These are phyloP conservation scores for Astrephomene gubernaculifera DNA, from an alignment of 139 green algal species.

Conservation along the genomic window DNA sequence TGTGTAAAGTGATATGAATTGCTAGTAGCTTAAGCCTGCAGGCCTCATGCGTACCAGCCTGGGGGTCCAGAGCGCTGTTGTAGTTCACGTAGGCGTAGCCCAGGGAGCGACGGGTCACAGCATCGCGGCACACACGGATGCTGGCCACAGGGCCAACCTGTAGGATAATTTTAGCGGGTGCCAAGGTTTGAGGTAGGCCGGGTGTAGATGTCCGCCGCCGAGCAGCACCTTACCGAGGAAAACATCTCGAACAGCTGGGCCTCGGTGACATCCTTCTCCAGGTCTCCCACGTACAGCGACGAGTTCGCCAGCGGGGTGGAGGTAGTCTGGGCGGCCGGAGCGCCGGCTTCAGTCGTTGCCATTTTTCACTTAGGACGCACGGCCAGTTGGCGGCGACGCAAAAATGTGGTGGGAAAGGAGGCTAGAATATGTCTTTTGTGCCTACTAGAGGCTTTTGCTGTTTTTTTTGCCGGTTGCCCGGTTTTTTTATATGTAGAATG, in stretches of 20 bases:
- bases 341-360: slow-evolving; percentile 36
- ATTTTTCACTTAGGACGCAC: slow-evolving; percentile 28
- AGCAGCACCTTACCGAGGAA: slow-evolving; percentile 73
- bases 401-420: slow-evolving; percentile 4
- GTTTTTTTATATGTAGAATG: slow-evolving; percentile 26
- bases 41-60: slow-evolving; percentile 74
- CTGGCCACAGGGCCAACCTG: slow-evolving; percentile 93
- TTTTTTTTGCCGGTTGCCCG: slow-evolving; percentile 45
- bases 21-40: too few relatives aligned
- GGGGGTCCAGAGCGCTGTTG: slow-evolving; percentile 86
- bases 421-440: slow-evolving; percentile 41
- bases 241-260: slow-evolving; percentile 93
- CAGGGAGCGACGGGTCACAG: slow-evolving; percentile 91
- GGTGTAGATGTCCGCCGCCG: background rate
- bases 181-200: background rate
- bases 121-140: slow-evolving; percentile 94
- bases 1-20: too few relatives aligned
- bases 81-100: slow-evolving; percentile 98
- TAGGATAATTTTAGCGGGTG: background rate
- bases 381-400: slow-evolving; percentile 2
- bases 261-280: slow-evolving; percentile 93
- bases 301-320: slow-evolving; percentile 70
- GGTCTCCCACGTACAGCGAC: slow-evolving; percentile 94
- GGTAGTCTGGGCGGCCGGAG: slow-evolving; percentile 40
- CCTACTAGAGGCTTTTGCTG: slow-evolving; percentile 17